Evolutionary conservation across 805 yeast species (phyloP), one percentile per base, ranked within the genome.

Genomic region (Brettanomyces sp.): DNA sequence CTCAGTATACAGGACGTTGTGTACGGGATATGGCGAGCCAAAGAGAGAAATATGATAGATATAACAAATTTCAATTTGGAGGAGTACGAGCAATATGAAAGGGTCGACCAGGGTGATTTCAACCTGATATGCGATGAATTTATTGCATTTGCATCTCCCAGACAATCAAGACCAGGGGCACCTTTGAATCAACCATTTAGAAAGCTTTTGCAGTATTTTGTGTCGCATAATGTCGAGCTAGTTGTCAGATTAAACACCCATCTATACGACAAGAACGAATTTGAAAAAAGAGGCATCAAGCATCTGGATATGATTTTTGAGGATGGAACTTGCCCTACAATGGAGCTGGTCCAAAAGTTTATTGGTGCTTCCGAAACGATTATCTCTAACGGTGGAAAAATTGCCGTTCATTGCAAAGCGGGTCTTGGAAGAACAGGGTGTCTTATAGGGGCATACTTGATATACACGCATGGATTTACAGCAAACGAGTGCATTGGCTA

Each of bases 331-430:
- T 93, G 98, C 62, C 99, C 99, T 14, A 85, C 95, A 5, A 74
- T 93, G 79, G 93, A 90, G 13, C 86, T 82, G 55, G 99, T 93
- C 6, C 86, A 85, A 55, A 85, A 86, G 55, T 93, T 93, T 56
- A 78, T 93, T 51, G 99, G 98, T 13, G 96, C 95, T 0, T 93
- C 96, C 1, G 96, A 91, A 58, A 84, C 95, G 34, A 79, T 88
- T 8, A 87, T 91, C 47, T 75, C 77, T 37, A 76, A 80, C 44
- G 93, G 95, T 11, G 97, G 96, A 18, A 89, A 89, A 60, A 83
- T 93, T 50, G 99, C 99, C 2, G 98, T 93, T n/a, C 99, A 93
- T 64, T 93, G 99, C 72, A 91, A 93, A 62, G 99, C 99, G 4
- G 99, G 99, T 4, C 71, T 93, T 47, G 99, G 99, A 11, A 77